Conservation (phyloP, 495 filamentous ascomycete genomes). For the Hypoxylon cercidicola region DNA sequence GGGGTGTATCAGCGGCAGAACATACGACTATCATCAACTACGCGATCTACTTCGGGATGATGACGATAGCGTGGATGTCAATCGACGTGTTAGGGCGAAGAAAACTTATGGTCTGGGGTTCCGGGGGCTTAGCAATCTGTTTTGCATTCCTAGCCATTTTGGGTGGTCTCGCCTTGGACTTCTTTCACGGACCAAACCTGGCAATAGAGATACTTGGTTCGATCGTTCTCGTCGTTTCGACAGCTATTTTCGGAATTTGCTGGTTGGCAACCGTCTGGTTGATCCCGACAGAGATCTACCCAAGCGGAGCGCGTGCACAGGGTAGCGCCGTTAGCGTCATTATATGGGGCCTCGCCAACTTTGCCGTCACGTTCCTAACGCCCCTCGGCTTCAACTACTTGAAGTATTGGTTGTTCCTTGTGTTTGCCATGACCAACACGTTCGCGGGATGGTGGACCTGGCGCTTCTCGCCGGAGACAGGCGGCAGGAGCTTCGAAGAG, state of each 20-base stretch:
- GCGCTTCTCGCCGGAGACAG: slow-evolving; percentile 62
- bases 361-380: slow-evolving; percentile 63
- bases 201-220: slow-evolving; percentile 58
- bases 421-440: slow-evolving; percentile 63
- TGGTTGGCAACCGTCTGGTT: slow-evolving; percentile 68
- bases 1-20: slow-evolving; percentile 56
- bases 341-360: slow-evolving; percentile 68
- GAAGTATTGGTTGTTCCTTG: slow-evolving; percentile 64
- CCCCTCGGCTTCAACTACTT: slow-evolving; percentile 67
- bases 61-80: slow-evolving; percentile 63
- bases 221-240: slow-evolving; percentile 59
- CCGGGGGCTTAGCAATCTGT: slow-evolving; percentile 53
- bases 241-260: slow-evolving; percentile 66
- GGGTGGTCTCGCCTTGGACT: slow-evolving; percentile 43
- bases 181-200: slow-evolving; percentile 49
- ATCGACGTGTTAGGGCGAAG: slow-evolving; percentile 65
- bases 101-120: slow-evolving; percentile 61
- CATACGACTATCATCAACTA: slow-evolving; percentile 65
- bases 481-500: slow-evolving; percentile 64
- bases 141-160: slow-evolving; percentile 60
- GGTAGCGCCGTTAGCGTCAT: slow-evolving; percentile 64
- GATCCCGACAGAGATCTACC: slow-evolving; percentile 69
- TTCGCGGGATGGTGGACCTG: slow-evolving; percentile 65
- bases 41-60: slow-evolving; percentile 63
- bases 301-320: slow-evolving; percentile 63